These are phyloP conservation scores for Colletotrichum karsti DNA, from an alignment of 2,329 filamentous ascomycete species.

Conservation along the genomic window DNA sequence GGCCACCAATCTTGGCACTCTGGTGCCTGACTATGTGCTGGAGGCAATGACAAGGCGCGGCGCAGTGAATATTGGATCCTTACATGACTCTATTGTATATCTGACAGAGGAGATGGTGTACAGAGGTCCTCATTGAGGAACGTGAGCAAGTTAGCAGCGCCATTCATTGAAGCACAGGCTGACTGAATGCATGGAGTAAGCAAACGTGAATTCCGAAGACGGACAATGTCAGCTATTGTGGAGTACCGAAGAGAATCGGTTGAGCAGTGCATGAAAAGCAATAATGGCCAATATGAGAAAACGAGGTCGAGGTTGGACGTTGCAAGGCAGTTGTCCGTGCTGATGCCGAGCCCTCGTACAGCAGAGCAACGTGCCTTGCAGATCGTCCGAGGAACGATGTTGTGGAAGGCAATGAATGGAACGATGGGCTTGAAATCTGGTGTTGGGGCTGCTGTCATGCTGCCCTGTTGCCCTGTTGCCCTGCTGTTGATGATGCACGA, in stretches of 20 bases:
- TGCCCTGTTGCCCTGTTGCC: background rate
- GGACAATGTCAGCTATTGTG: background rate
- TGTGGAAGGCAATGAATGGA: background rate
- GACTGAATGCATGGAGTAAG: background rate
- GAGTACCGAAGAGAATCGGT: background rate
- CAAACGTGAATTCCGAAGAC: background rate
- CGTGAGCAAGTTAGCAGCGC: background rate
- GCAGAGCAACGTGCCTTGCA: constrained; percentile 13
- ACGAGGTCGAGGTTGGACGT: background rate
- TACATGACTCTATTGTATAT: background rate
- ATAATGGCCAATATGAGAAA: constrained; percentile 10
- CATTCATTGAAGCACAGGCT: background rate
- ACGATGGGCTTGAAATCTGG: background rate
- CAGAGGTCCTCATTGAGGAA: background rate
- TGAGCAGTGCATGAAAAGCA: background rate
- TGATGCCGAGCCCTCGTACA: background rate
- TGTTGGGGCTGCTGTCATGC: background rate
- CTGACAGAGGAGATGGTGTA: constrained; percentile 9
- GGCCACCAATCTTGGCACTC: background rate
- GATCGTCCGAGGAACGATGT: constrained; percentile 4
- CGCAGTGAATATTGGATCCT: constrained; percentile 8
- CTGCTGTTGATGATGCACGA: background rate
- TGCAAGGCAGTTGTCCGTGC: background rate
- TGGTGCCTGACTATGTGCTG: background rate
- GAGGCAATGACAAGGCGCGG: background rate